Evolutionary conservation across 495 filamentous ascomycete species (phyloP).

Genomic region (Tuber magnatum): DNA sequence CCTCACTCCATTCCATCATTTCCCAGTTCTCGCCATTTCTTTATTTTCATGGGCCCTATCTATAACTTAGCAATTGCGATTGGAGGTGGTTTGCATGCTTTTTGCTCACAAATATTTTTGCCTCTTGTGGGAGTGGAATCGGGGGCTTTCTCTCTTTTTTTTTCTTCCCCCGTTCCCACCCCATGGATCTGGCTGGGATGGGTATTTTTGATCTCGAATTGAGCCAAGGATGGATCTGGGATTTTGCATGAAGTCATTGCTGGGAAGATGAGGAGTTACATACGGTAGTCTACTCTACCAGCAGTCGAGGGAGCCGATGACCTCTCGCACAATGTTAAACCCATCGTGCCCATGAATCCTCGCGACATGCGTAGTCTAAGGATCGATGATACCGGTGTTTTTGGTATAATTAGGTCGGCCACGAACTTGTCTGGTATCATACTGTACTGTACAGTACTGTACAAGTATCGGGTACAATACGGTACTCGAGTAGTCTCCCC

Average conservation of each 20-base stretch:
- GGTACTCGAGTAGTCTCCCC: neutral
- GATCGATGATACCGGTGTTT: too few relatives aligned
- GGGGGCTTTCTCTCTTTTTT: neutral
- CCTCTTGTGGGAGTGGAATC: neutral
- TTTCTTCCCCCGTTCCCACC: neutral
- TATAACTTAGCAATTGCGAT: neutral
- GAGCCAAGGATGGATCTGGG: neutral
- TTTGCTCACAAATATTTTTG: neutral
- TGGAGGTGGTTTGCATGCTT: neutral
- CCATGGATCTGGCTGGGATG: neutral
- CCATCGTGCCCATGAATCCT: neutral
- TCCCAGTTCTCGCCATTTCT: conserved; percentile 4
- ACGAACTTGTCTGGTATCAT: too few relatives aligned
- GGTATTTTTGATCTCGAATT: neutral
- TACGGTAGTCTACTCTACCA: too few relatives aligned
- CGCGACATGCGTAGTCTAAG: neutral
- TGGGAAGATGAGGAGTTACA: neutral
- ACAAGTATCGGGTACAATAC: too few relatives aligned
- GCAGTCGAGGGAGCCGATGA: neutral
- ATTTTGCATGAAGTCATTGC: neutral
- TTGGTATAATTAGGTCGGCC: too few relatives aligned
- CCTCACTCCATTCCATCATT: conserved; percentile 1
- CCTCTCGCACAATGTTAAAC: neutral
- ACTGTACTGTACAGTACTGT: too few relatives aligned
- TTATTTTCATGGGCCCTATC: neutral